Conservation (phyloP, 2,329 filamentous ascomycete species). For the Zymoseptoria passerinii region DNA sequence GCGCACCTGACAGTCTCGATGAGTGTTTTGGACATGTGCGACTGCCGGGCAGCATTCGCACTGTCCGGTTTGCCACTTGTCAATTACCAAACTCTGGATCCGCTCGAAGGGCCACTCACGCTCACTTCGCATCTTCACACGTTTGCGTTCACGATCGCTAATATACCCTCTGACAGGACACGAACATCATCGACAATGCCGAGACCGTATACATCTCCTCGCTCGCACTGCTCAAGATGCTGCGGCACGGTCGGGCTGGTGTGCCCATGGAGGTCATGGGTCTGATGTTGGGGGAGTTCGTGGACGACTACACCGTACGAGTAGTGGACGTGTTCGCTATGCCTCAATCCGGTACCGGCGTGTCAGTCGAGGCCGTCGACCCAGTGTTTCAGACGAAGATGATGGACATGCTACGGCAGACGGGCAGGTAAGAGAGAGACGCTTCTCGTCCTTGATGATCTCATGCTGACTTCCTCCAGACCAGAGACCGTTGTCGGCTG, state of each 20-base stretch:
- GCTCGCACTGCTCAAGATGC: constrained; percentile 93
- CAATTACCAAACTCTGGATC: not conserved
- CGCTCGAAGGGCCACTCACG: not conserved
- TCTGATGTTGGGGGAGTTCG: constrained; percentile 96
- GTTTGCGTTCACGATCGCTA: not conserved
- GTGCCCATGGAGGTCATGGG: constrained; percentile 99
- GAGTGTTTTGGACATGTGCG: not conserved
- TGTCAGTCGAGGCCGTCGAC: constrained; percentile 96
- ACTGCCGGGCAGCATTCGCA: not conserved
- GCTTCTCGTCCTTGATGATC: not conserved
- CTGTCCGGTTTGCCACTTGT: not conserved
- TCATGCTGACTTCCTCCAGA: constrained; percentile 39
- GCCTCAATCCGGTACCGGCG: constrained; percentile 96
- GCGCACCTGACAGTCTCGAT: not conserved
- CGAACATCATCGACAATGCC: constrained; percentile 94
- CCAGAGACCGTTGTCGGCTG: constrained; percentile 96
- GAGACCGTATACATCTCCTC: constrained; percentile 99
- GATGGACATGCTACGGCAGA: constrained; percentile 99
- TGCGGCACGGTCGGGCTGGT: constrained; percentile 91
- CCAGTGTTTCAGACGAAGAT: constrained; percentile 99
- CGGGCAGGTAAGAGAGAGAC: constrained; percentile 61
- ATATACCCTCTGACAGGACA: constrained; percentile 56
- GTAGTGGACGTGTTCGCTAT: constrained; percentile 99
- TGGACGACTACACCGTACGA: constrained; percentile 96
- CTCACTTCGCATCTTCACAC: not conserved